These are phyloP conservation scores for Alternaria postmessia DNA, from an alignment of 2,329 filamentous ascomycete genomes.

Conservation along the genomic window DNA sequence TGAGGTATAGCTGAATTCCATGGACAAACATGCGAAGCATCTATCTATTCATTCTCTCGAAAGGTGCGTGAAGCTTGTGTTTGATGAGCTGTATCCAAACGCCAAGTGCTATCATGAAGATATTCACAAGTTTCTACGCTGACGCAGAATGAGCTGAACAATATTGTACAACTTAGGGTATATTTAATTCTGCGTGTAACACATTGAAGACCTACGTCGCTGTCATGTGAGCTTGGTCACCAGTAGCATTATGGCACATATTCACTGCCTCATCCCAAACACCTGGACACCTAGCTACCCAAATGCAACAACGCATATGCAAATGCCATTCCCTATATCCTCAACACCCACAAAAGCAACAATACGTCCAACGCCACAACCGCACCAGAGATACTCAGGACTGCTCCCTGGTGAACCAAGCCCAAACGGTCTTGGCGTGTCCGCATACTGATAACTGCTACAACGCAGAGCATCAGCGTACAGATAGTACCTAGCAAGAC, in stretches of 20 bases:
- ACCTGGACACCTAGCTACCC: neutral
- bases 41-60: too few relatives aligned
- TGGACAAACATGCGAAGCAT: too few relatives aligned
- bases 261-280: neutral
- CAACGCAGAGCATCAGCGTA: conserved; percentile 60
- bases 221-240: neutral
- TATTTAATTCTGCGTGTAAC: neutral
- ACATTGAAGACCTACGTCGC: neutral
- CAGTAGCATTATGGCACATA: neutral
- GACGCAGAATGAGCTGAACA: too few relatives aligned
- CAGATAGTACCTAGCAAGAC: conserved; percentile 74
- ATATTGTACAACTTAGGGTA: neutral
- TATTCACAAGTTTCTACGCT: neutral
- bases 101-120: too few relatives aligned
- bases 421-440: conserved; percentile 40
- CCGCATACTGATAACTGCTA: conserved; percentile 44
- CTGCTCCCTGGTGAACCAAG: conserved; percentile 42
- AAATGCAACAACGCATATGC: conserved; percentile 6
- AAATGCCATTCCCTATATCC: conserved; percentile 15
- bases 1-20: too few relatives aligned
- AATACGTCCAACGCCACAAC: conserved; percentile 41
- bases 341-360: conserved; percentile 42
- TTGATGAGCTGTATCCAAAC: too few relatives aligned
- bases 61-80: too few relatives aligned
- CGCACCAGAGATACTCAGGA: conserved; percentile 35